phyloP scores from a whole-genome alignment of 2,329 filamentous ascomycete genomes.

The Fusarium humuli region DNA sequence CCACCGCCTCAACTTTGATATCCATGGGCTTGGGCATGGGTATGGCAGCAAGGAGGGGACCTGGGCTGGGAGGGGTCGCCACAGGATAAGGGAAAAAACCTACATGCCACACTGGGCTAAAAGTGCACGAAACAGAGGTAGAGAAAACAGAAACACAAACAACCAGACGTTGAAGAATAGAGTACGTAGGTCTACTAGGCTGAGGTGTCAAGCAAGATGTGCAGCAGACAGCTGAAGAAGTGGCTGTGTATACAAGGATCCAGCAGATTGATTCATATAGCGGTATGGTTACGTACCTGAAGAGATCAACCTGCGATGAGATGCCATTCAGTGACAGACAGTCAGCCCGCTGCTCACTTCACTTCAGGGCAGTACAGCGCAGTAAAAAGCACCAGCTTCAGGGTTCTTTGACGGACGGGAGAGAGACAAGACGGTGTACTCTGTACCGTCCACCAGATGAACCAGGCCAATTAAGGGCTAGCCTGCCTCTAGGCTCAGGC shows the following conservation, averaged over 20 bases:
- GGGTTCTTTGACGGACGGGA: not conserved
- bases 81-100: constrained; percentile 23
- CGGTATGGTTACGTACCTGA: constrained; percentile 35
- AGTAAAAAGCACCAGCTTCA: constrained; percentile 5
- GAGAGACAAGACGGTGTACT: constrained; percentile 10
- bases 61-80: constrained; percentile 29
- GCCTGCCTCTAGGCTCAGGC: constrained; percentile 37
- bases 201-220: constrained; percentile 8
- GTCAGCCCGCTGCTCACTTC: not conserved
- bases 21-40: constrained; percentile 15
- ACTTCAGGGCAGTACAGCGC: not conserved
- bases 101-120: constrained; percentile 37
- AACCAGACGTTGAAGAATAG: not conserved
- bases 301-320: constrained; percentile 9
- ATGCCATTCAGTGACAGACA: constrained; percentile 14
- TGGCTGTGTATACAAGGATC: constrained; percentile 5
- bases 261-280: constrained; percentile 18
- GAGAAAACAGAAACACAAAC: not conserved
- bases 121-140: constrained; percentile 11
- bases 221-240: constrained; percentile 2
- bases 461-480: constrained; percentile 29
- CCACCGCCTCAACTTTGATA: constrained; percentile 37
- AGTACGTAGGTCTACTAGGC: not conserved
- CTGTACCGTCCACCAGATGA: constrained; percentile 5
- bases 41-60: constrained; percentile 3